Conservation (phyloP, 192 early-diverging fungal species). For the Pilobolus umbonatus region DNA sequence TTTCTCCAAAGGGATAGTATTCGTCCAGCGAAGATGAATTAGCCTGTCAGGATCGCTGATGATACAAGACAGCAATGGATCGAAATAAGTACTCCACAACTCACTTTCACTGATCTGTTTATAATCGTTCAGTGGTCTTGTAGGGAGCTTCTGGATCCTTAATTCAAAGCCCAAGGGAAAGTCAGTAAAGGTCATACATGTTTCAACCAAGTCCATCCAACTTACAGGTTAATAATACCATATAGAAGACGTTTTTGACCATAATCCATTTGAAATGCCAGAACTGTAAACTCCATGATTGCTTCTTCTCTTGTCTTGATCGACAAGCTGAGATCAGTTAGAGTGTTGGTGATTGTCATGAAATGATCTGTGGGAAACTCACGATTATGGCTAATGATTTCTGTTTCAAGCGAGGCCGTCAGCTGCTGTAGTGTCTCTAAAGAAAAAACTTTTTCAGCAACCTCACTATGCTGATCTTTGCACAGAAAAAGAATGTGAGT, state of each 20-base stretch:
- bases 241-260: not conserved
- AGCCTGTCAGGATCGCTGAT: conserved; percentile 14
- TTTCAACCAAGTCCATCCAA: not conserved
- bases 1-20: conserved; percentile 3
- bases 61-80: conserved; percentile 9
- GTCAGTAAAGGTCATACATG: not conserved
- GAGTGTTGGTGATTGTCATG: not conserved
- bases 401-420: not conserved
- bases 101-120: conserved; percentile 9
- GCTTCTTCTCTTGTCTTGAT: conserved; percentile 3
- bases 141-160: conserved; percentile 12
- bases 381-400: not conserved
- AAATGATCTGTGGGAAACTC: not conserved
- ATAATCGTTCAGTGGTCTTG: conserved; percentile 1
- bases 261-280: conserved; percentile 5
- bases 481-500: not conserved
- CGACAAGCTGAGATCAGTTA: not conserved
- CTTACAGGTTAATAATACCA: conserved; percentile 4
- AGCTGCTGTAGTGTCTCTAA: not conserved
- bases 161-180: not conserved
- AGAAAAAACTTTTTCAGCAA: conserved; percentile 5
- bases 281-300: not conserved
- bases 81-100: conserved; percentile 16
- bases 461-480: conserved; percentile 1
- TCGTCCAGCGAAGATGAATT: conserved; percentile 15